These are phyloP conservation scores for Ganoderma resinaceum DNA, from an alignment of 1,284 basidiomycete genomes.

Conservation along the genomic window DNA sequence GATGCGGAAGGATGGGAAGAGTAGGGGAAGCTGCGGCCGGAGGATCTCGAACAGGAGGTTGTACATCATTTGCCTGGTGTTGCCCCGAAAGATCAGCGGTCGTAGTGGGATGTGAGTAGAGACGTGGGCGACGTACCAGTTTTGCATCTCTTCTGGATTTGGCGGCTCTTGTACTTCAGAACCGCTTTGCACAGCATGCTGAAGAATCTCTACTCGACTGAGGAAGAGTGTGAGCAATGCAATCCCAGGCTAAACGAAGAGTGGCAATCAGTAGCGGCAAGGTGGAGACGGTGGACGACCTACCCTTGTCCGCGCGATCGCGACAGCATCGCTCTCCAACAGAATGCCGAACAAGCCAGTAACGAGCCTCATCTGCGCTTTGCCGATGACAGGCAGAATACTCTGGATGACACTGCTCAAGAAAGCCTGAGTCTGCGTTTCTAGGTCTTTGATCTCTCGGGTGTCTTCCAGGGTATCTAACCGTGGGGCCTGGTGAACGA, in stretches of 20 bases:
- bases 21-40: conserved; percentile 69
- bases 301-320: conserved; percentile 80
- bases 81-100: not conserved
- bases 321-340: conserved; percentile 79
- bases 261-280: conserved; percentile 6
- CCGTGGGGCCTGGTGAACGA: conserved; percentile 77
- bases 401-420: conserved; percentile 87
- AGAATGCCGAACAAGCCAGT: conserved; percentile 89
- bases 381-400: conserved; percentile 83
- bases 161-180: conserved; percentile 63
- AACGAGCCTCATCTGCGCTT: conserved; percentile 82
- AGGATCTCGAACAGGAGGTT: conserved; percentile 29
- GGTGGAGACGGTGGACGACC: not conserved
- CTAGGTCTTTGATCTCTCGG: conserved; percentile 74
- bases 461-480: conserved; percentile 75
- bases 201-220: conserved; percentile 88
- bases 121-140: conserved; percentile 70
- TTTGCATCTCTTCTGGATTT: conserved; percentile 77
- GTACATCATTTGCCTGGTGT: conserved; percentile 19
- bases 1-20: conserved; percentile 93
- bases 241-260: conserved; percentile 79
- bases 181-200: conserved; percentile 63
- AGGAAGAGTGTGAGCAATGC: conserved; percentile 93
- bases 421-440: conserved; percentile 91
- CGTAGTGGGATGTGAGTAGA: not conserved